Evolutionary conservation across 306 rosid genomes (phyloP), one percentile per base, ranked within the genome.

Genomic region (Fragaria nilgerrensis): DNA sequence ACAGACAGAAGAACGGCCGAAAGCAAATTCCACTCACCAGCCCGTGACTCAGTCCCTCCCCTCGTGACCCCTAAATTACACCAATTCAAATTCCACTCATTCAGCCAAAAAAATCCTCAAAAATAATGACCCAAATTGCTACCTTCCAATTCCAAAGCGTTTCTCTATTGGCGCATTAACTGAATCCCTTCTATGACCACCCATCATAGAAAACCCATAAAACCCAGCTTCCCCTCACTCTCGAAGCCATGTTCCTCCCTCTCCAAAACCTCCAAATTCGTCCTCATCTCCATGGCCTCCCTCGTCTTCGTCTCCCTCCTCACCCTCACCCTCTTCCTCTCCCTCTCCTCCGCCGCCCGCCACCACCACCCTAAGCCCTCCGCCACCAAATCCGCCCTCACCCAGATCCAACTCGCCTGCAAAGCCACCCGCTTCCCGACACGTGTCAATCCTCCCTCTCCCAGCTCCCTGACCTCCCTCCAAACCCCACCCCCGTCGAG

Each of bases 351-450:
- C 82, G 80, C 92, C 75, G 1, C 85, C 23, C 78, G 20, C 32
- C 81, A 68, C 43, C n/a, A 1, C 39, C 68, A 25, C 11, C 11
- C 11, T 9, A 39, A 39, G 1, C 27, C 72, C 1, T 5, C 23
- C 74, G 2, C 19, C 75, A 0, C 8, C 47, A 32, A 5, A 72
- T 49, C 68, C n/a, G 17, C 9, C 2, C 14, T 0, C 3, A 52
- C 2, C 25, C 84, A 12, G 20, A 84, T 89, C 79, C 90, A 73
- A 5, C 75, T 34, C 12, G 92, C 90, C 75, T 95, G 99, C 84
- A 75, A 73, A 5, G 97, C 97, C 68, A 92, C 99, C 5, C 96
- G 93, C 55, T 95, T 89, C 91, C 94, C 0, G 83, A 80, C 37
- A 76, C 50, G 48, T 95, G 99, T 78, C 55, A 72, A 27, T 25